Conservation (phyloP, 2,329 filamentous ascomycete species). For the Calonectria pteridis region DNA sequence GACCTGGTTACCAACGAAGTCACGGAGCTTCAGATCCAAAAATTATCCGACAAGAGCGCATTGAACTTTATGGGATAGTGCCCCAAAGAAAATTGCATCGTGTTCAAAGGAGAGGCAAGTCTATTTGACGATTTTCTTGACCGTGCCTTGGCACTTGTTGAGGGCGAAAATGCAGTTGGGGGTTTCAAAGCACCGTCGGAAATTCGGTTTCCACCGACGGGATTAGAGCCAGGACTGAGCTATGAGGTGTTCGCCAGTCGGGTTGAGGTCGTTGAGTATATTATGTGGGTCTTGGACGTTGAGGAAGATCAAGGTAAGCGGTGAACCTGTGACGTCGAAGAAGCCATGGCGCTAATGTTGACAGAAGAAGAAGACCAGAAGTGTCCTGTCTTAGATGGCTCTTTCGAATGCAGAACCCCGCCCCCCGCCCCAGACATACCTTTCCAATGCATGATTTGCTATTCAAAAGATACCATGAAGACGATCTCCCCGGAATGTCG, state of each 20-base stretch:
- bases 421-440: not conserved
- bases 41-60: slow-evolving; percentile 25
- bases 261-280: slow-evolving; percentile 44
- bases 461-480: not conserved
- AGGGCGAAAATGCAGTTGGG: slow-evolving; percentile 10
- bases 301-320: slow-evolving; percentile 22
- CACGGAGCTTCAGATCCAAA: slow-evolving; percentile 27
- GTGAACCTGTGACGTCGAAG: not conserved
- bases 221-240: slow-evolving; percentile 34
- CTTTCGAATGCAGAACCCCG: not conserved
- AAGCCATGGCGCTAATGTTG: not conserved
- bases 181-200: slow-evolving; percentile 32
- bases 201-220: slow-evolving; percentile 35
- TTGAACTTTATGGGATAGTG: slow-evolving; percentile 43
- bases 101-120: slow-evolving; percentile 39
- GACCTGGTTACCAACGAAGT: slow-evolving; percentile 18
- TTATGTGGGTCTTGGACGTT: slow-evolving; percentile 36
- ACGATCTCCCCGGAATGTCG: not conserved
- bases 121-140: slow-evolving; percentile 37
- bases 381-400: too few species aligned
- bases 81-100: slow-evolving; percentile 31
- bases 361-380: not conserved
- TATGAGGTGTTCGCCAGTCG: slow-evolving; percentile 39
- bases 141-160: slow-evolving; percentile 24
- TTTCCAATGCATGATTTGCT: not conserved